Evolutionary conservation across 2,329 filamentous ascomycete species (phyloP).

Genomic region (Aureobasidium sp.): DNA sequence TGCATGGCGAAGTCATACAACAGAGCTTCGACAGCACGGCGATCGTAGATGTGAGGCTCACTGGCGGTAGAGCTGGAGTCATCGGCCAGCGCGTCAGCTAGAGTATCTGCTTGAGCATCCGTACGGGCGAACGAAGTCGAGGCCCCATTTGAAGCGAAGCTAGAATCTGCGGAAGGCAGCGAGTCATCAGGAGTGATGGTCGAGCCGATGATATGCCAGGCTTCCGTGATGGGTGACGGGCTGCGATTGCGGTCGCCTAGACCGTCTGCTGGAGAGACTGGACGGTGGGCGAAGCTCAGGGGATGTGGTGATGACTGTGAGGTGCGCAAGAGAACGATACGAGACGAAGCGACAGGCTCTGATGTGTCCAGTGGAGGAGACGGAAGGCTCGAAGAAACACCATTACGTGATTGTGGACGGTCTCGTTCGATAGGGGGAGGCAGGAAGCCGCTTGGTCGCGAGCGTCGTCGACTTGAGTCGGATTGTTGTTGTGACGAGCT

Average conservation of each 20-base stretch:
- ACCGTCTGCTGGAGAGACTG: constrained; percentile 35
- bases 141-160: constrained; percentile 63
- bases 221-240: constrained; percentile 47
- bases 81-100: not conserved
- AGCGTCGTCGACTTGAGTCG: not conserved
- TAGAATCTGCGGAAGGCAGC: constrained; percentile 70
- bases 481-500: not conserved
- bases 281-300: not conserved
- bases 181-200: constrained; percentile 77
- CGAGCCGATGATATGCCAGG: constrained; percentile 73
- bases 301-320: constrained; percentile 1
- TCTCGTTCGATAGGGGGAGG: constrained; percentile 6
- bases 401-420: constrained; percentile 8
- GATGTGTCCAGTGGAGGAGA: constrained; percentile 8
- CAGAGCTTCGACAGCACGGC: not conserved
- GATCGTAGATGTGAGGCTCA: not conserved
- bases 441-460: not conserved
- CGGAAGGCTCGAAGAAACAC: not conserved
- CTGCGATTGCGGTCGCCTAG: constrained; percentile 80
- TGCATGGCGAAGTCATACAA: constrained; percentile 11
- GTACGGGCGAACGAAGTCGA: constrained; percentile 36
- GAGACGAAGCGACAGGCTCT: not conserved
- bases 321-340: not conserved
- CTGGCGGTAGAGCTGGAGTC: not conserved
- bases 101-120: constrained; percentile 16